Evolutionary conservation across 2,329 filamentous ascomycete genomes (phyloP).

Genomic region (Byssochlamys sp.): DNA sequence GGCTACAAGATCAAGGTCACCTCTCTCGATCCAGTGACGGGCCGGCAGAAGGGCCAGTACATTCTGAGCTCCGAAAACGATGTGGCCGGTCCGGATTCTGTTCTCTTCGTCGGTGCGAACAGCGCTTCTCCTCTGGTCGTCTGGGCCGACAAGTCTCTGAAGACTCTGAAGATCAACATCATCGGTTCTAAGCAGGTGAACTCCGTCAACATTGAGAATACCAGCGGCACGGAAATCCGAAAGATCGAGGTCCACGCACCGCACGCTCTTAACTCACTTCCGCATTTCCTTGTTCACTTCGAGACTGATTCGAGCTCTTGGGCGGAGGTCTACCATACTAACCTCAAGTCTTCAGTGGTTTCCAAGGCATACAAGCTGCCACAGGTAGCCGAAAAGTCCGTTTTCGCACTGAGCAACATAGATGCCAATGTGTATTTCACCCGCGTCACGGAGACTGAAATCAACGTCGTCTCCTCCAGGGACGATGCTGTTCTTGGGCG

Average conservation of each 20-base stretch:
- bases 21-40: constrained; percentile 62
- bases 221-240: constrained; percentile 40
- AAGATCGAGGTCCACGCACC: constrained; percentile 62
- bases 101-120: constrained; percentile 33
- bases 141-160: constrained; percentile 36
- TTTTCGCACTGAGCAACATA: constrained; percentile 67
- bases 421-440: constrained; percentile 84
- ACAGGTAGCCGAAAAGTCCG: constrained; percentile 57
- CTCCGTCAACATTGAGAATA: constrained; percentile 30
- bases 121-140: constrained; percentile 33
- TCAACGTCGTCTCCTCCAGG: constrained; percentile 62
- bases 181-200: constrained; percentile 34
- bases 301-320: constrained; percentile 61
- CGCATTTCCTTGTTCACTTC: constrained; percentile 80
- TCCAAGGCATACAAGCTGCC: constrained; percentile 75
- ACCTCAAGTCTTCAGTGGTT: constrained; percentile 59
- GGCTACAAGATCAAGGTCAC: constrained; percentile 70
- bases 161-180: constrained; percentile 36
- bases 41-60: constrained; percentile 62
- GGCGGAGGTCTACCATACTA: constrained; percentile 76
- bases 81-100: constrained; percentile 38
- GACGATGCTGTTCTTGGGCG: constrained; percentile 67
- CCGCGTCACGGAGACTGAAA: constrained; percentile 64
- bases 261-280: constrained; percentile 57
- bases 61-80: constrained; percentile 65